Conservation (phyloP, 768 basidiomycete species). For the Lyophyllum semitale region DNA sequence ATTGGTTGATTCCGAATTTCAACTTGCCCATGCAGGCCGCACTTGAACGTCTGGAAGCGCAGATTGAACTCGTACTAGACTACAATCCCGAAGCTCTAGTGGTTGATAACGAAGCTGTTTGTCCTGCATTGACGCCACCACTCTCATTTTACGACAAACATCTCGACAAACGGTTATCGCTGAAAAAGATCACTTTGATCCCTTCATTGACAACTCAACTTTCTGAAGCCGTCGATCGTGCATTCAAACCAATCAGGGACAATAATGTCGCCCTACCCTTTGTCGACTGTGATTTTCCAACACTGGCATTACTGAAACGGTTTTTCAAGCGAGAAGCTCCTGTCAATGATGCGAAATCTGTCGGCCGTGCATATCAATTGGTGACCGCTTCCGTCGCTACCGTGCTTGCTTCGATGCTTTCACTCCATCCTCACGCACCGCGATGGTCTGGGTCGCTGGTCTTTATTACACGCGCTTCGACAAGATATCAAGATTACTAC, state of each 20-base stretch:
- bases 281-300: not conserved
- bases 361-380: not conserved
- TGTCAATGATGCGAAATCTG: not conserved
- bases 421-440: not conserved
- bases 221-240: not conserved
- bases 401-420: constrained; percentile 3
- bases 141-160: constrained; percentile 9
- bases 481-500: not conserved
- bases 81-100: not conserved
- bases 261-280: not conserved
- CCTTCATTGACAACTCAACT: not conserved
- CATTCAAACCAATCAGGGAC: not conserved
- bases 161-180: constrained; percentile 4
- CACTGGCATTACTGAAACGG: not conserved
- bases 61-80: not conserved
- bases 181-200: not conserved
- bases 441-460: not conserved
- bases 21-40: not conserved
- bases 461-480: not conserved
- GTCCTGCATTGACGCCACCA: not conserved
- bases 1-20: no score
- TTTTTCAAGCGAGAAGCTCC: not conserved
- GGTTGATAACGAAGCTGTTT: not conserved
- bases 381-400: not conserved
- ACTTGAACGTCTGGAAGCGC: not conserved